A percentile compares a stretch with the other conserved stretches of the same genome.
Conservation (phyloP, 2,329 filamentous ascomycete genomes). For the Aaosphaeria pasadenensis region DNA sequence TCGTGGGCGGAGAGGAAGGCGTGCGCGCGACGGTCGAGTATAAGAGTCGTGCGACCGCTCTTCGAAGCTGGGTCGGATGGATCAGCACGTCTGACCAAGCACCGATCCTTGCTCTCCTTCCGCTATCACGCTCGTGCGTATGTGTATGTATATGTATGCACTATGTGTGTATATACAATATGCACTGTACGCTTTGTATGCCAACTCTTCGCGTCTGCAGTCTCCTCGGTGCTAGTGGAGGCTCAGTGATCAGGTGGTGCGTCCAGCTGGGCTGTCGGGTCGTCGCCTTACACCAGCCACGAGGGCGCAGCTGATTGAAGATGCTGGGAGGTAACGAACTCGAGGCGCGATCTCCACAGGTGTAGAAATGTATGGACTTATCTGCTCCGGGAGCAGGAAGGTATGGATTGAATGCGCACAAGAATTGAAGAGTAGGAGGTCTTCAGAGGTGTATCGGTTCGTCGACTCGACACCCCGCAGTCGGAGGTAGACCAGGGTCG, state of each 20-base stretch:
- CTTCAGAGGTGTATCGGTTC: not conserved
- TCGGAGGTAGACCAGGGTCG: not conserved
- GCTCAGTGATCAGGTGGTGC: conserved; percentile 19
- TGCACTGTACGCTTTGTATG: no score
- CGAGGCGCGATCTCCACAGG: not conserved
- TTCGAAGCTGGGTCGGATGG: not conserved
- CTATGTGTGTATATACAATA: no score
- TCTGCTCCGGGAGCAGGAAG: no score
- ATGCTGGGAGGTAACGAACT: not conserved
- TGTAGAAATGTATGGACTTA: no score
- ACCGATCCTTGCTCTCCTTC: no score
- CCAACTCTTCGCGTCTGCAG: no score
- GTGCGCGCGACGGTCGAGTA: conserved; percentile 1
- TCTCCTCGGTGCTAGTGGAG: not conserved
- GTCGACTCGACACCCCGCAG: not conserved
- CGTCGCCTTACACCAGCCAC: conserved; percentile 17
- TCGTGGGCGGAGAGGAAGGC: not conserved
- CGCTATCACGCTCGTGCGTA: no score
- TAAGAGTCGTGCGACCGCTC: conserved; percentile 1
- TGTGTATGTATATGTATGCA: no score
- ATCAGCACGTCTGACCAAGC: not conserved
- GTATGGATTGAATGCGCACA: no score
- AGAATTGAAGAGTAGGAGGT: conserved; percentile 5
- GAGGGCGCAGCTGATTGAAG: conserved; percentile 19
- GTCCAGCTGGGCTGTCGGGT: conserved; percentile 15